phyloP scores from a whole-genome alignment of 2,329 filamentous ascomycete species.

The Colletotrichum tropicale region DNA sequence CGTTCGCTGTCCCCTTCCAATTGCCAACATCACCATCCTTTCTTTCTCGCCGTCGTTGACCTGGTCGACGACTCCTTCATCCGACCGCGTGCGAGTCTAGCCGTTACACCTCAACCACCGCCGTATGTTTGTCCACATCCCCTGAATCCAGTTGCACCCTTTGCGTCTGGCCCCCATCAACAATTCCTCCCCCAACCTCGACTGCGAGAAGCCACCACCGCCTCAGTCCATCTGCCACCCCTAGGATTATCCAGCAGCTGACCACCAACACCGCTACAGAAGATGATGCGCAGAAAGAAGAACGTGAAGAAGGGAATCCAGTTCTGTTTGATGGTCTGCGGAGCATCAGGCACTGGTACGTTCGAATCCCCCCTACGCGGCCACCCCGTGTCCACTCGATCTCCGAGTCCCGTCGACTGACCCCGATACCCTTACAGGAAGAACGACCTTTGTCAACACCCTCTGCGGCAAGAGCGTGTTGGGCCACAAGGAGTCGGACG shows the following conservation, averaged over 20 bases:
- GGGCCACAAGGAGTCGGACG: slow-evolving; percentile 89
- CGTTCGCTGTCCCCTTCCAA: slow-evolving; percentile 11
- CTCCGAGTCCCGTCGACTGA: not conserved
- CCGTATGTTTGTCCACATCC: slow-evolving; percentile 13
- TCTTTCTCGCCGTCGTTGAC: slow-evolving; percentile 12
- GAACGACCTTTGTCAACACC: slow-evolving; percentile 99
- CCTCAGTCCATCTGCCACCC: slow-evolving; percentile 4
- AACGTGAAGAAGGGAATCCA: slow-evolving; percentile 99
- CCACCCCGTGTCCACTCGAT: not conserved
- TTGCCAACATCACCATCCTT: not conserved
- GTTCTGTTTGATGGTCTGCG: slow-evolving; percentile 99
- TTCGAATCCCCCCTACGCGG: slow-evolving; percentile 28
- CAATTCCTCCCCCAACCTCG: slow-evolving; percentile 2
- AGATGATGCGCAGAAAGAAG: slow-evolving; percentile 99
- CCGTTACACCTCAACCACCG: slow-evolving; percentile 1
- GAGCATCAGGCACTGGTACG: slow-evolving; percentile 96
- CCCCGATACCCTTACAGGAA: slow-evolving; percentile 60
- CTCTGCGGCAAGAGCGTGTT: slow-evolving; percentile 96
- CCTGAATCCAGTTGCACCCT: not conserved
- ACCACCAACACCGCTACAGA: slow-evolving; percentile 51
- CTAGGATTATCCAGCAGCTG: slow-evolving; percentile 26
- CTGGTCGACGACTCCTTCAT: not conserved
- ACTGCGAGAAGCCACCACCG: not conserved
- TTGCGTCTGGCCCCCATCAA: not conserved
- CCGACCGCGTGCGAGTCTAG: slow-evolving; percentile 2